Percentiles rank a stretch among this genome's conserved stretches.
Conservation (phyloP, 331 rosid genomes). For the Acacia pycnantha region DNA sequence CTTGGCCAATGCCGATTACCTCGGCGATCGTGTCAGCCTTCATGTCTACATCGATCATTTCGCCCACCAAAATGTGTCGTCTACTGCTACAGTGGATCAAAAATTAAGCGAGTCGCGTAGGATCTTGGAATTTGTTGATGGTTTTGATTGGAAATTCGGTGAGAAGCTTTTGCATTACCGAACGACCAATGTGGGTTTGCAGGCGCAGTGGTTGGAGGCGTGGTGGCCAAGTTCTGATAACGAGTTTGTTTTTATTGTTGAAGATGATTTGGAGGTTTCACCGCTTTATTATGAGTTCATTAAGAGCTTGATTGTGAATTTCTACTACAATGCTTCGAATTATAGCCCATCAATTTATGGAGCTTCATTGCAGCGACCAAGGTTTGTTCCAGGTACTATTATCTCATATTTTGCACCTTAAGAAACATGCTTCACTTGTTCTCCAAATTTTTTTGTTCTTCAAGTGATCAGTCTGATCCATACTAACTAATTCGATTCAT, state of each 20-base stretch:
- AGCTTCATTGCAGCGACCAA: conserved; percentile 84
- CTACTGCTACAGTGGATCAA: conserved; percentile 23
- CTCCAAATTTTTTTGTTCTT: background rate
- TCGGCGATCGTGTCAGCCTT: conserved; percentile 67
- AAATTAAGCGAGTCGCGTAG: conserved; percentile 50
- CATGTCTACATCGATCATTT: conserved; percentile 77
- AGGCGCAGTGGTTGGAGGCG: conserved; percentile 98
- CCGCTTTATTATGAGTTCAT: conserved; percentile 76
- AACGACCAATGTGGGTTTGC: conserved; percentile 74
- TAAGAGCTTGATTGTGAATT: conserved; percentile 63
- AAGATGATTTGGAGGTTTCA: conserved; percentile 92
- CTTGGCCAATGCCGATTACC: conserved; percentile 78
- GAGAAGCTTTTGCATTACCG: conserved; percentile 72
- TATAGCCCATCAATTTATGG: conserved; percentile 77
- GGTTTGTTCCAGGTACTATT: conserved; percentile 97
- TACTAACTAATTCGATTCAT: background rate
- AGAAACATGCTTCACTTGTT: background rate
- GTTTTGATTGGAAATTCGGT: conserved; percentile 71
- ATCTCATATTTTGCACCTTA: background rate
- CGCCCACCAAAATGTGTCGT: conserved; percentile 20
- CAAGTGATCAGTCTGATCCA: background rate
- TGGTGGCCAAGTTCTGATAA: conserved; percentile 91
- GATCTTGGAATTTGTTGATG: conserved; percentile 67
- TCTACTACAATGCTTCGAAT: conserved; percentile 72
- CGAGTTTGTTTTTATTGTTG: conserved; percentile 80